These are phyloP conservation scores for sorghum (Sorghum bicolor) DNA, from an alignment of 176 grass and related monocot genomes.

Conservation along the genomic window DNA sequence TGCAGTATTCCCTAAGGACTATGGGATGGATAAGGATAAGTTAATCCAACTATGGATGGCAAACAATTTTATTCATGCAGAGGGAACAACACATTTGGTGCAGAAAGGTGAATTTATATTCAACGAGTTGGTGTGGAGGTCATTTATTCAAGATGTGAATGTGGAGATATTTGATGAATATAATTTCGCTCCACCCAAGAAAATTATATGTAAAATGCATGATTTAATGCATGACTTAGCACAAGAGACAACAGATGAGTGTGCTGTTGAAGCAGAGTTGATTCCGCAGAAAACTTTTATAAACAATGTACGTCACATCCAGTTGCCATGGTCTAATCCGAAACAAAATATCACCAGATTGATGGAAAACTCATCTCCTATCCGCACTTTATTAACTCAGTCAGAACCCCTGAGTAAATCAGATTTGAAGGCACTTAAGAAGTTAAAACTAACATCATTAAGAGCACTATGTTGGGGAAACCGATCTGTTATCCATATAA, in stretches of 20 bases:
- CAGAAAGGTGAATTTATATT: neutral
- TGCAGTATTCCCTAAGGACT: conserved; percentile 9
- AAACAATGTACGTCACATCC: neutral
- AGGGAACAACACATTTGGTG: neutral
- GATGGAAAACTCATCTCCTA: neutral
- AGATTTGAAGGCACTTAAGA: neutral
- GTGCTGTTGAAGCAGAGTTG: neutral
- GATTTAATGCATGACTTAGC: conserved; percentile 36
- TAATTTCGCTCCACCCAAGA: rapidly evolving
- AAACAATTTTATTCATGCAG: neutral
- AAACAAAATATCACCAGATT: neutral
- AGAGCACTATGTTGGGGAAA: neutral
- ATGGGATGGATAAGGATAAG: neutral
- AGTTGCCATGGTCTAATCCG: rapidly evolving
- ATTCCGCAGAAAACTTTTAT: neutral
- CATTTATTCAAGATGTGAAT: conserved; percentile 26
- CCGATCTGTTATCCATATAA: neutral
- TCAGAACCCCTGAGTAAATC: too few relatives aligned
- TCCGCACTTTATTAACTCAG: neutral
- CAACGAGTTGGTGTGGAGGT: conserved; percentile 10
- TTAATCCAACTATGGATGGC: conserved; percentile 14
- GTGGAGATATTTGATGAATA: neutral
- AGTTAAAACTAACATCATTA: neutral
- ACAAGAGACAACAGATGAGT: neutral
- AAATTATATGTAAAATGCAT: conserved; percentile 2